Evolutionary conservation across 768 basidiomycete genomes (phyloP).

Genomic region (Dioszegia crocea): DNA sequence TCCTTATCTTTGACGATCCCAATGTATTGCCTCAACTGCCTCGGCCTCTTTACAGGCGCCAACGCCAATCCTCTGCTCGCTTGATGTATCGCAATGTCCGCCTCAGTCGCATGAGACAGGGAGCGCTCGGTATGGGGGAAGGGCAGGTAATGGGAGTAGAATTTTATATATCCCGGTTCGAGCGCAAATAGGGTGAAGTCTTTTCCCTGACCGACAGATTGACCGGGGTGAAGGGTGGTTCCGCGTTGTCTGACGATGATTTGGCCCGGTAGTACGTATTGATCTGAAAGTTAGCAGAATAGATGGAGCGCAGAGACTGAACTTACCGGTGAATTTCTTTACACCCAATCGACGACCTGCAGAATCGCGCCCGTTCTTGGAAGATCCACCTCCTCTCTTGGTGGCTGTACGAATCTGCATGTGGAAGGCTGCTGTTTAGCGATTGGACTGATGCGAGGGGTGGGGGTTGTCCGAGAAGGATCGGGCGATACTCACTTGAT

Average conservation of each 20-base stretch:
- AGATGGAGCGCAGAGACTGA: not conserved
- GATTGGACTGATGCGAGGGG: no score
- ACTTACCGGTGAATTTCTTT: conserved; percentile 89
- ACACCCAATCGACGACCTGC: conserved; percentile 89
- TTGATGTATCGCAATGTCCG: conserved; percentile 54
- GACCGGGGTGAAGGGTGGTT: conserved; percentile 85
- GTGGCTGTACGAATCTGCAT: conserved; percentile 81
- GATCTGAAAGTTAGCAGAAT: conserved; percentile 56
- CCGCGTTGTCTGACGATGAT: conserved; percentile 95
- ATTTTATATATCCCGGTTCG: conserved; percentile 86
- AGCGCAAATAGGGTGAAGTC: conserved; percentile 93
- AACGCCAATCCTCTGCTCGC: conserved; percentile 55
- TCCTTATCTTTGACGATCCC: conserved; percentile 78
- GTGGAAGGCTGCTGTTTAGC: conserved; percentile 12
- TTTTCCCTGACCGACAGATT: conserved; percentile 84
- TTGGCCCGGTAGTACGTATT: conserved; percentile 87
- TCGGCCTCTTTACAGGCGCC: conserved; percentile 54
- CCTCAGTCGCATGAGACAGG: conserved; percentile 1
- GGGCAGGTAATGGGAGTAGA: conserved; percentile 58
- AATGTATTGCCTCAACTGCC: conserved; percentile 51
- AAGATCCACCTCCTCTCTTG: conserved; percentile 91
- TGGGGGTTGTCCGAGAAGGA: no score
- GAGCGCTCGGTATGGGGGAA: conserved; percentile 20
- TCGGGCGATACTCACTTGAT: conserved; percentile 39
- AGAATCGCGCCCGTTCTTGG: conserved; percentile 87